Evolutionary conservation across 1,139 yeast species (phyloP), one percentile per base, ranked within the genome.

Genomic region (Saccharomyces hybrid): DNA sequence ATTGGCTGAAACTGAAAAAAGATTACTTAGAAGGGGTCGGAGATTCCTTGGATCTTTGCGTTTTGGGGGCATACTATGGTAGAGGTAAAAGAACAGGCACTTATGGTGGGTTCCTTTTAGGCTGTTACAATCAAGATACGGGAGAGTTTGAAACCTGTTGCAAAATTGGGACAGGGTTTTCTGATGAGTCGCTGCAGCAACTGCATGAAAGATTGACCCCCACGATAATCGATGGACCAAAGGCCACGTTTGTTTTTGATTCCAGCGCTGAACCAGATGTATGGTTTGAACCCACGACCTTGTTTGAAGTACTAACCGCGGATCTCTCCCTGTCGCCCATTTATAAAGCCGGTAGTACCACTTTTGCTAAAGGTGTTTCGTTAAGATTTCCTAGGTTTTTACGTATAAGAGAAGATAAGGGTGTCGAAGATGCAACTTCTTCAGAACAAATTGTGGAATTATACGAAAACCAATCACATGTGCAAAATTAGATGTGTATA

Each of bases 121-220:
- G 96, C 0, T 84, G 95, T 46, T 91, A 89, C 69, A 91, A 93
- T 66, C 82, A 83, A 53, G 96, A 91, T 58, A 80, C 89, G 0
- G 98, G 95, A 24, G 97, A 90, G 64, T 89, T 82, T 66, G 99
- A 93, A 69, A 88, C 97, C 0, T 86, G 96, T 48, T 93, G 99
- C 73, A 93, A 95, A 70, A 91, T 95, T 55, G 99, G 99, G 48
- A 95, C 99, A 0, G 99, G 99, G 0, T 93, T 93, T 68, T 82
- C 91, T 44, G 99, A 93, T 61, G 97, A 88, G 59, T 80, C 84
- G 65, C 76, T 93, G 57, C 80, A 80, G 38, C 72, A 73, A 47
- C 71, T 93, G 44, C 78, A 85, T 65, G 78, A 78, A 42, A 76
- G 76, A 54, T 76, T 93, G 54, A 80, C 84, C 48, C 84, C 88